phyloP scores from a whole-genome alignment of 2,329 filamentous ascomycete species.

The Karstenula rhodostoma region DNA sequence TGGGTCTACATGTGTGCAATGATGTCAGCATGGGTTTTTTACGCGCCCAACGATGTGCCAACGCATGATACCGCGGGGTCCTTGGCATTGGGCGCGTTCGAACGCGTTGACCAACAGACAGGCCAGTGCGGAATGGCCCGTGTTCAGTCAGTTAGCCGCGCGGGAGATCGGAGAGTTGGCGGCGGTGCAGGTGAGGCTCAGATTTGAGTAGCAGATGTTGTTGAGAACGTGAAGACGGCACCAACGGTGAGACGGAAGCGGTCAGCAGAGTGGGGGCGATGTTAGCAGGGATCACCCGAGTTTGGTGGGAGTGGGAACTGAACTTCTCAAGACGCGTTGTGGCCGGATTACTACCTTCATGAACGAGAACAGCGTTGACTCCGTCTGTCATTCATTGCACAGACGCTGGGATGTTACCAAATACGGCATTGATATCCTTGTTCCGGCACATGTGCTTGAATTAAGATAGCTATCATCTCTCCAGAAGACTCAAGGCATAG shows the following conservation, averaged over 20 bases:
- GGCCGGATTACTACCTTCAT: neutral
- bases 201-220: neutral
- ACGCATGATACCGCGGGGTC: conserved; percentile 8
- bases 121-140: neutral
- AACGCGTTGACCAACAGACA: neutral
- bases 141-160: neutral
- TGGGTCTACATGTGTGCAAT: conserved; percentile 7
- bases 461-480: neutral
- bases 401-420: neutral
- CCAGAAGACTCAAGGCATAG: neutral
- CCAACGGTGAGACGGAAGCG: neutral
- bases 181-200: neutral
- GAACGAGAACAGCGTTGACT: neutral
- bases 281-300: neutral
- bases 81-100: conserved; percentile 12
- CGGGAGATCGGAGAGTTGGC: conserved; percentile 1
- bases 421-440: neutral
- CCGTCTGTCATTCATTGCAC: neutral
- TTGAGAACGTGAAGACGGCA: neutral
- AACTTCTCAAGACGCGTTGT: neutral
- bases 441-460: neutral
- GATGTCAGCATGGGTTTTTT: conserved; percentile 12
- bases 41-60: conserved; percentile 5
- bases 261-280: neutral
- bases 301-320: neutral